Evolutionary conservation across 164 flowering plant species (phyloP).

Genomic region (Tetrastigma voinierianum): DNA sequence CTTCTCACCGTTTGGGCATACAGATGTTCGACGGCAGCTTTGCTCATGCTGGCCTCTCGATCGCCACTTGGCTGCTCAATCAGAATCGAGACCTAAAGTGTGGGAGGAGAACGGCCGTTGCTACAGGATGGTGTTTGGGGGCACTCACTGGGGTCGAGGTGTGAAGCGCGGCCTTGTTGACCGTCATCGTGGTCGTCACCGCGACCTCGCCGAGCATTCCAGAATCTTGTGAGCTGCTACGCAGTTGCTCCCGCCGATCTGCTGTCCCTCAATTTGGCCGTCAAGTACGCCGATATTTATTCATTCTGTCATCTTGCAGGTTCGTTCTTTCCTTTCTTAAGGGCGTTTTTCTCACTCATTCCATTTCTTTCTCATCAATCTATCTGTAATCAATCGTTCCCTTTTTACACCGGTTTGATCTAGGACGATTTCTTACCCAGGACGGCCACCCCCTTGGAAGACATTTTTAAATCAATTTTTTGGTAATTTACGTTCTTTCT

Average conservation of each 20-base stretch:
- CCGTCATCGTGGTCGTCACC: conserved; percentile 56
- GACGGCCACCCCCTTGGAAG: conserved; percentile 91
- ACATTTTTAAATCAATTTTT: conserved; percentile 78
- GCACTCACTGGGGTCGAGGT: conserved; percentile 86
- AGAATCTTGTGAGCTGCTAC: conserved; percentile 53
- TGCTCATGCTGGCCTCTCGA: conserved; percentile 80
- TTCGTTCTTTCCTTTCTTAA: conserved; percentile 4
- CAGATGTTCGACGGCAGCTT: conserved; percentile 89
- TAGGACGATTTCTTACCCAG: conserved; percentile 99
- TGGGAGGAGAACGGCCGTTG: conserved; percentile 50
- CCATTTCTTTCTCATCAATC: too few relatives aligned
- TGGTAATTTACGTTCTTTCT: conserved; percentile 48
- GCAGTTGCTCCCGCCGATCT: conserved; percentile 90
- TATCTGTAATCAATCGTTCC: too few relatives aligned
- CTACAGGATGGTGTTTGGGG: conserved; percentile 69
- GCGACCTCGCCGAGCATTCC: conserved; percentile 58
- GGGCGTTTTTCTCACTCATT: not conserved
- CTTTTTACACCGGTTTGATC: conserved; percentile 9
- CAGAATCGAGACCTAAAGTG: conserved; percentile 56
- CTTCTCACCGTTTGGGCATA: conserved; percentile 56
- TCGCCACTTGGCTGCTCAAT: conserved; percentile 73
- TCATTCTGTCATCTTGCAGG: conserved; percentile 84
- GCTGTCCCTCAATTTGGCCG: conserved; percentile 93
- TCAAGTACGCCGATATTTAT: conserved; percentile 90
- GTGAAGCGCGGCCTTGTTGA: conserved; percentile 69